Base-by-base conservation (phyloP, 129 eudicot species). In the Heracleum sosnowskyi region DNA sequence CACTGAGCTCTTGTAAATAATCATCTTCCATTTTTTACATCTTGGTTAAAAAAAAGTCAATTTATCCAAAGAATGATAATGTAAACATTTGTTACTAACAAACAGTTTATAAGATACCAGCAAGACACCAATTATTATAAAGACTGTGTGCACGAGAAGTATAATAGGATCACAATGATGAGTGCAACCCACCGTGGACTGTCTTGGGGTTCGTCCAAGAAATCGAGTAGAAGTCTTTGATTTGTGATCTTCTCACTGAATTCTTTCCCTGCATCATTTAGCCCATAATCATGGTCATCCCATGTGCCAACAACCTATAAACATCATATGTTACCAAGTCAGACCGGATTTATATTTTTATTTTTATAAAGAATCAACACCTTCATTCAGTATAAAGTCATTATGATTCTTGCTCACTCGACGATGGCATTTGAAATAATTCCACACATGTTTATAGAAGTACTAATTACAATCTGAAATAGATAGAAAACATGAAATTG, bases 241-340 rank as follows among this genome's bases (percentile, higher is more conserved):
- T 84, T 90, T 41, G 88, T 53, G 82, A 66, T 78, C 73, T 90
- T 90, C 15, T 28, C 31, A 7, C 64, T 41, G 47, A 90, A 86
- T 78, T 90, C 96, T 83, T 90, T 88, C 20, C 96, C 96, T 16
- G 96, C 92, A 81, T 90, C 89, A 79, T 90, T 90, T 26, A 90
- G 75, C 55, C 92, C 92, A 71, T 88, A 90, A 77, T 90, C 96
- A 64, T 90, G 96, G 76, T 90, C 96, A 86, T 90, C 90, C 96
- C 96, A 90, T 17, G 96, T 90, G 80, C 96, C 96, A 78, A 90
- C 81, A 12, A 88, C 91, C 93, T 86, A 84, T 28, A 55, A 76
- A 22, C 39, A 74, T 60, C 64, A 74, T 62, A 5, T 29, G 29
- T 75, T 42, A 79, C 55, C 40, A 3, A 11, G 63, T 80, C 16